These are phyloP conservation scores for Pleurotus tuoliensis DNA, from an alignment of 768 basidiomycete genomes.

Conservation along the genomic window DNA sequence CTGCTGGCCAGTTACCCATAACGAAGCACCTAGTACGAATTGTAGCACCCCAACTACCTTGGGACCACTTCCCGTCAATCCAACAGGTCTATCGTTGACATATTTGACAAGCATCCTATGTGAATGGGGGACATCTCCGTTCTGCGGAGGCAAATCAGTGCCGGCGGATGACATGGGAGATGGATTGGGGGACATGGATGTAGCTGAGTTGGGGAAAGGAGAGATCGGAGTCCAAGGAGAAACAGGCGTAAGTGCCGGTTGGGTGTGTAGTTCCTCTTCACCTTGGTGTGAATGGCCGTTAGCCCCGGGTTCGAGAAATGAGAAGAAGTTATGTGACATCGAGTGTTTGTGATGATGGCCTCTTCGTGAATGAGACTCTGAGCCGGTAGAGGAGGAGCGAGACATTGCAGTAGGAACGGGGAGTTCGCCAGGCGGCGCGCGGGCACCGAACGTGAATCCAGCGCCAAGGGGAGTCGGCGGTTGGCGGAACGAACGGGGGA, in stretches of 20 bases:
- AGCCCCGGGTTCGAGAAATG: constrained; percentile 80
- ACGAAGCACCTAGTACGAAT: constrained; percentile 61
- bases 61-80: constrained; percentile 11
- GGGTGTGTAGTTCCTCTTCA: constrained; percentile 44
- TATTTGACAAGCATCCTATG: not conserved
- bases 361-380: constrained; percentile 35
- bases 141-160: not conserved
- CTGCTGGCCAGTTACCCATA: constrained; percentile 91
- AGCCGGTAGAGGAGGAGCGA: constrained; percentile 21
- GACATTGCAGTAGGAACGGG: constrained; percentile 23
- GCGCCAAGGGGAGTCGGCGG: constrained; percentile 39
- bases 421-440: constrained; percentile 33
- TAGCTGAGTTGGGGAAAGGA: constrained; percentile 29
- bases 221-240: constrained; percentile 70
- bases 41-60: constrained; percentile 33
- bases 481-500: constrained; percentile 33
- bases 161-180: not conserved
- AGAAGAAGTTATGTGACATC: constrained; percentile 92
- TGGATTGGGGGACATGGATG: constrained; percentile 8
- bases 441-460: constrained; percentile 65
- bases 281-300: constrained; percentile 10
- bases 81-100: not conserved
- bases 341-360: constrained; percentile 95
- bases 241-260: constrained; percentile 55
- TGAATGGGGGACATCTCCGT: not conserved